Conservation (phyloP, 75 land plant genomes). For the Ceratopteris richardii region DNA sequence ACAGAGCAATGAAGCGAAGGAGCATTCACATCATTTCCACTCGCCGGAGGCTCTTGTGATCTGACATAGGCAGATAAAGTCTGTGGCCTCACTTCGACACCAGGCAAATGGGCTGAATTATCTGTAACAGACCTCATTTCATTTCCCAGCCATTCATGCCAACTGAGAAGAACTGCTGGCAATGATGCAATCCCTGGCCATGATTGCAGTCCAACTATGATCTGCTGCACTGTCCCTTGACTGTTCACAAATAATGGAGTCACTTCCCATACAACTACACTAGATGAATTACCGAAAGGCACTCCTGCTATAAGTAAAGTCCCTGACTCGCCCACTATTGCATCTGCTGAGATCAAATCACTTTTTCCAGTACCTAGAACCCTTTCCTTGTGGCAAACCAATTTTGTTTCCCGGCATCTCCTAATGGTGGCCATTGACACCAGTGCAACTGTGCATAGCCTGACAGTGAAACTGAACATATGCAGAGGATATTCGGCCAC, state of each 20-base stretch:
- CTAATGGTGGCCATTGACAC: constrained; percentile 79
- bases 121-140: not conserved
- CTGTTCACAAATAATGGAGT: constrained; percentile 41
- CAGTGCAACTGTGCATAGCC: constrained; percentile 94
- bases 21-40: constrained; percentile 40
- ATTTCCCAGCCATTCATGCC: constrained; percentile 61
- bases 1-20: constrained; percentile 81
- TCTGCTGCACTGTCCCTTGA: constrained; percentile 64
- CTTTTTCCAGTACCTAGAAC: constrained; percentile 97
- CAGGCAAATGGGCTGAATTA: not conserved
- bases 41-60: constrained; percentile 25
- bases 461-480: constrained; percentile 84
- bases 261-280: constrained; percentile 99
- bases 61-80: not conserved
- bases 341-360: constrained; percentile 97
- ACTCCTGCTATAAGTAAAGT: constrained; percentile 91
- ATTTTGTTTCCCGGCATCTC: constrained; percentile 27
- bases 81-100: not conserved
- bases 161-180: constrained; percentile 85
- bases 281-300: constrained; percentile 96
- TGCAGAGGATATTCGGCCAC: constrained; percentile 96
- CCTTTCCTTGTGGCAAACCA: constrained; percentile 94
- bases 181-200: constrained; percentile 92
- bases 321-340: constrained; percentile 80
- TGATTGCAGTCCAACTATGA: constrained; percentile 15